Base-by-base conservation (phyloP, 176 grass and related monocot genomes). In the Musa troglodytarum region DNA sequence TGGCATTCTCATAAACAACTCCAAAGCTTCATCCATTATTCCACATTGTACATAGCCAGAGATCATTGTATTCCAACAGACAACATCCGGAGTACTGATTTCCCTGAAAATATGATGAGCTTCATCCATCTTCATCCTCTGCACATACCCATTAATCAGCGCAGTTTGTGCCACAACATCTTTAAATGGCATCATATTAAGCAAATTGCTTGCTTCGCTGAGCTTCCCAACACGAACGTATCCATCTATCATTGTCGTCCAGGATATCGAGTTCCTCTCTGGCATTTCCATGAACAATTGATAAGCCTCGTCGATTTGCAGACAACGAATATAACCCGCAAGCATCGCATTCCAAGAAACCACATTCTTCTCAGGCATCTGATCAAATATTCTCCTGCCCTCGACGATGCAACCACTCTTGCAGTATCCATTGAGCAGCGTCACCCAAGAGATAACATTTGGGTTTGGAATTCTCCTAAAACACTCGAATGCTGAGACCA, bases 41-140 rank as follows among this genome's bases (percentile, higher is more conserved):
- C 83, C 77, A 76, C 85, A 78, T 11, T 69, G 80, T 50, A 79
- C 80, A 69, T 85, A 88, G 9, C 85, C 89, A 62, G 83, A 81
- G 11, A 91, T 85, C 85, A 91, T 88, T 11, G 83, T 88, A 78
- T 91, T 91, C 89, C 77, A 91, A 56, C 89, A 85, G 51, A 91
- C 83, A 11, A 53, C 49, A 63, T 91, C 89, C 9, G 5, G 15
- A 22, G 76, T 56, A 50, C 65, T 81, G 43, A 91, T 85, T 83
- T 56, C 73, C 76, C 85, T 11, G 75, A 88, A 91, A 71, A 91
- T 77, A 52, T n/a, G 64, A 50, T 72, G 74, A 24, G 85, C 80
- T 0, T 85, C 85, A 68, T 78, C 53, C 63, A 79, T 66, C 77
- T 76, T 81, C 49, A 75, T 78, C 25, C 65, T 78, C 52, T 79